Evolutionary conservation across 257 asterid species (phyloP), one percentile per base, ranked within the genome.

Genomic region (Lycium barbarum): DNA sequence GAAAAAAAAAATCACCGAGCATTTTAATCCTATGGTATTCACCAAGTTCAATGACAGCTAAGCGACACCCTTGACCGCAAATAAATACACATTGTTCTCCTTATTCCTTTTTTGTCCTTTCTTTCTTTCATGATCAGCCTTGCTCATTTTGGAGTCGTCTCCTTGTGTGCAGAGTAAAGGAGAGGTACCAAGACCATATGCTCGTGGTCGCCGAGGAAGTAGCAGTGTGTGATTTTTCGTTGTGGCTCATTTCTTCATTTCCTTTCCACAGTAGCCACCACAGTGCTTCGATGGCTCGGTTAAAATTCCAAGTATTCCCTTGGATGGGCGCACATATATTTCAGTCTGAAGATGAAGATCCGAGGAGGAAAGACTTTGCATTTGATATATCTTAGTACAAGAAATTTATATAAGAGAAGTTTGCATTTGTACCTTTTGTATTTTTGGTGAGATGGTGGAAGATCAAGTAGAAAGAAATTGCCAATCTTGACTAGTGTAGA

Each of bases 181-280:
- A 51, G 87, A 86, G 83, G 91, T 83, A 45, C 86, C 89, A 1
- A 89, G 89, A 78, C 84, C 70, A 82, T 18, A 51, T 85, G 88
- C 90, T 79, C 93, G 92, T 72, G 97, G 95, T 15, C 91, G 93
- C 68, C 86, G 95, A 84, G 97, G 97, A 83, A 89, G 90, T 76
- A 91, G 94, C 88, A 89, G 96, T 87, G 80, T 17, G 68, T 92
- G 90, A 88, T 87, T 85, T 80, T 57, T 55, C 80, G n/a, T 45
- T n/a, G 36, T 43, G 38, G 80, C 9, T 45, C 38, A 72, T 18
- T 9, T 43, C 10, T 43, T 70, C 20, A 4, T 38, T 15, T 38
- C 22, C 78, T 17, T 74, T 22, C 8, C 2, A 0, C 22, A 3
- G 40, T 26, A 74, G 43, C 49, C 82, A 53, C 26, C 63, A 26